Evolutionary conservation across 2,329 filamentous ascomycete species (phyloP).

Genomic region (Cordyceps fumosorosea): DNA sequence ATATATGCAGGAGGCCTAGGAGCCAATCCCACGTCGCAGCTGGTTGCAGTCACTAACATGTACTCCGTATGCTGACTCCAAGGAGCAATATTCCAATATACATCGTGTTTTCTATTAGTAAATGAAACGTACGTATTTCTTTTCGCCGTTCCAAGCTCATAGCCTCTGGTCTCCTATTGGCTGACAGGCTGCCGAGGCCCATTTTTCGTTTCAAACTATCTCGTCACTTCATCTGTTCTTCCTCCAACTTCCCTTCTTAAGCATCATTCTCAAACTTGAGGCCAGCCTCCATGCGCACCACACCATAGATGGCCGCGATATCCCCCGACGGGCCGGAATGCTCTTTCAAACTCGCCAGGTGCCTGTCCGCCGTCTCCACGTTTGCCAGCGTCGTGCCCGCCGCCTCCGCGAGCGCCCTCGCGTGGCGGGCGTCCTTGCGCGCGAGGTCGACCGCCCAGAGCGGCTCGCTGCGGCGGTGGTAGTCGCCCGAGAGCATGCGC

Average conservation of each 20-base stretch:
- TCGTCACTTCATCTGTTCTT: neutral
- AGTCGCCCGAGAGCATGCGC: constrained; percentile 69
- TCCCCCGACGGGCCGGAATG: constrained; percentile 65
- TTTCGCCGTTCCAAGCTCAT: neutral
- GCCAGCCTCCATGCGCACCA: constrained; percentile 66
- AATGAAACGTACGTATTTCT: neutral
- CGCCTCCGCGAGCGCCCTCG: constrained; percentile 56
- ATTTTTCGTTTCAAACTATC: neutral
- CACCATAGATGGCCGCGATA: constrained; percentile 77
- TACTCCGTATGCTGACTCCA: neutral
- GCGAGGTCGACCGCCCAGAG: constrained; percentile 78
- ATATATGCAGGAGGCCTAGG: neutral
- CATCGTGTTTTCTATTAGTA: too few relatives aligned
- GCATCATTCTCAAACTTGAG: constrained; percentile 63
- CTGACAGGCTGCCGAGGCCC: neutral
- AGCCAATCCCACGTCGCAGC: too few relatives aligned
- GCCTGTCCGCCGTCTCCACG: constrained; percentile 59
- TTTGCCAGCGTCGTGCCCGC: constrained; percentile 58
- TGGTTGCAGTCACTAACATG: too few relatives aligned
- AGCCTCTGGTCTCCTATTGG: neutral
- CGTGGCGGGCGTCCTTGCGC: constrained; percentile 75
- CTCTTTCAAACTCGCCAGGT: constrained; percentile 63
- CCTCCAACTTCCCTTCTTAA: neutral
- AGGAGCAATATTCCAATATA: too few relatives aligned
- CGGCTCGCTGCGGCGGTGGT: constrained; percentile 69